Base-by-base conservation (phyloP, 129 eudicot genomes). In the Sambucus nigra region DNA sequence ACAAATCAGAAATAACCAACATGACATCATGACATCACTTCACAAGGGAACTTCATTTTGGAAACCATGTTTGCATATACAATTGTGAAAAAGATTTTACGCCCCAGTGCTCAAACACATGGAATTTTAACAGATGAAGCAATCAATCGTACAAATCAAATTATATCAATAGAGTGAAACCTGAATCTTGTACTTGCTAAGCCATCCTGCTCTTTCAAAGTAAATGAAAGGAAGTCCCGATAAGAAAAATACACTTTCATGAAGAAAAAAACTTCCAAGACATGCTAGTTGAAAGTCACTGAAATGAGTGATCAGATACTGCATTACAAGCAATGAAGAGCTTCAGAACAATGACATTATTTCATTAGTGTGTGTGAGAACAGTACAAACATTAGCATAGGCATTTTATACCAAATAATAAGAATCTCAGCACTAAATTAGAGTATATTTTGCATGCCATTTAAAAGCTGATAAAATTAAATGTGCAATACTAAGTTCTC, bases 161-260 rank as follows among this genome's bases (percentile, higher is more conserved):
- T n/a, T n/a, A n/a, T n/a, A 11, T 33, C 19, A 48, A 15, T 35
- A 35, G 42, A 35, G 42, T 35, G 20, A 59, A 23, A 91, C 98
- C 98, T 91, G 99, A 79, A 91, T 91, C 74, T 91, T 91, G 78
- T 85, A 91, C 76, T 91, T 77, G 86, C 80, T 79, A 65, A 91
- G 78, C 89, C 93, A 91, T 76, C 99, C 99, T 54, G 80, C 83
- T 67, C 95, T 72, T 80, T 91, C 99, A 33, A 91, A 55, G 67
- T 24, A 77, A 16, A 91, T 79, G 53, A 85, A 91, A 58, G 99
- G 99, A 60, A 91, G 95, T 28, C 99, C 99, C 15, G 99, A 82
- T 65, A 91, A 68, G 78, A 91, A 91, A 74, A 91, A 91, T 51
- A 91, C 83, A 33, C 94, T 58, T 73, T 91, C 99, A 67, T 91